Evolutionary conservation across 2,329 filamentous ascomycete genomes (phyloP).

Genomic region (Colletotrichum cuscutae): DNA sequence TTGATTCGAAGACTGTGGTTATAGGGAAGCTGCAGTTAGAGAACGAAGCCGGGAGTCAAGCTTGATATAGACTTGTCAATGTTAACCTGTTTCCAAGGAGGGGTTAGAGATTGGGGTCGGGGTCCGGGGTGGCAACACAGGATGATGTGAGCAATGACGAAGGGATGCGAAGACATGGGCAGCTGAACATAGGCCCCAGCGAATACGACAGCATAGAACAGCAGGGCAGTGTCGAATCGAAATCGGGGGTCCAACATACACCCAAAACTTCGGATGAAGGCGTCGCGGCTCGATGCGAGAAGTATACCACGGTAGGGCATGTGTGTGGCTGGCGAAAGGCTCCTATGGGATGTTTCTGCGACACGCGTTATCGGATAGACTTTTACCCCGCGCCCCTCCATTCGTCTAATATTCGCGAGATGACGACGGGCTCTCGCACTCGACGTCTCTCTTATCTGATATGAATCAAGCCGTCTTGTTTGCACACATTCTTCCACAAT

Average conservation of each 20-base stretch:
- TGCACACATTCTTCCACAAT: too few species aligned
- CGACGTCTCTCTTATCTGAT: not conserved
- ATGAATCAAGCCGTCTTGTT: too few species aligned
- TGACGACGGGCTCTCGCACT: not conserved
- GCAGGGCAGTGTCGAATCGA: not conserved
- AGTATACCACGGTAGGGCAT: too few species aligned
- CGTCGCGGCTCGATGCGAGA: not conserved
- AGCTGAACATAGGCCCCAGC: not conserved
- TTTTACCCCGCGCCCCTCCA: not conserved
- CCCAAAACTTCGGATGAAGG: slow-evolving; percentile 5
- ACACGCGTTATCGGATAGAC: not conserved
- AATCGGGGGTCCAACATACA: not conserved
- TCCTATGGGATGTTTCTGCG: not conserved
- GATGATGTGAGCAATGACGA: slow-evolving; percentile 1
- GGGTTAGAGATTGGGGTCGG: not conserved
- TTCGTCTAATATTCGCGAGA: not conserved
- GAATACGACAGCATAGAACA: slow-evolving; percentile 3
- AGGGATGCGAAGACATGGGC: slow-evolving; percentile 1
- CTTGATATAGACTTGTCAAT: not conserved
- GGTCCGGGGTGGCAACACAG: not conserved
- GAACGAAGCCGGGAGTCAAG: not conserved
- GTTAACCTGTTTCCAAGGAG: not conserved
- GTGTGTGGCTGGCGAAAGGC: not conserved
- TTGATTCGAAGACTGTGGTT: too few species aligned
- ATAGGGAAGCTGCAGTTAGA: too few species aligned